Conservation (phyloP, 129 eudicot species). For the carrot (Daucus carota) region DH1_v3.0 NC_030389.2:9178001-9178500, state of each 20-base stretch:
- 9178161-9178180: background rate
- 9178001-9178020: too few species aligned
- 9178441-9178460: background rate
- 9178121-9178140: background rate
- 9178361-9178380: background rate
- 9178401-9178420: background rate
- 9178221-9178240: background rate
- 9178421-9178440: background rate
- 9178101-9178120: background rate
- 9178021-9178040: too few species aligned
- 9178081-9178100: background rate
- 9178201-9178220: background rate
- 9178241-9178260: background rate
- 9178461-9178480: background rate
- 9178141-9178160: background rate
- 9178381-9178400: background rate
- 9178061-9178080: background rate
- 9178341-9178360: background rate
- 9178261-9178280: background rate
- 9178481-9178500: background rate
- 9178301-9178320: background rate
- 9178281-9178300: background rate
- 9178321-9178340: background rate
- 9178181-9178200: background rate
- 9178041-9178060: background rate